These are phyloP conservation scores for Hypericum androsaemum DNA, from an alignment of 345 rosid species.

Conservation along the genomic window DNA sequence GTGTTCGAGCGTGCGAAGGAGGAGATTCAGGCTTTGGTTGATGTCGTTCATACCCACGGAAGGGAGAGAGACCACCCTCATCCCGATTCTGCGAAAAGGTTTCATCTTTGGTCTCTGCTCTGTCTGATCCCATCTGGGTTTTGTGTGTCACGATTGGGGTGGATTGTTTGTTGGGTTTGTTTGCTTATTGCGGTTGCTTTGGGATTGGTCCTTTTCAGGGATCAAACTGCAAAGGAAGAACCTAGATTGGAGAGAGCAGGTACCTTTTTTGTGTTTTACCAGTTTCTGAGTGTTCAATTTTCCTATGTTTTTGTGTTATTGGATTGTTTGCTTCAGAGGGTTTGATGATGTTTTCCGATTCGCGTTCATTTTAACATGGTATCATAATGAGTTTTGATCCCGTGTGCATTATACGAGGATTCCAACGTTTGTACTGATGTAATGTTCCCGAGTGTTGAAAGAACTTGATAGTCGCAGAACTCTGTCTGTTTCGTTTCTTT, in stretches of 20 bases:
- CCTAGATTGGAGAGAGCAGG: slow-evolving; percentile 30
- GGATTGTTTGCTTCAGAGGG: no score
- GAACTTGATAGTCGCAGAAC: no score
- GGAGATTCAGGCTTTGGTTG: slow-evolving; percentile 52
- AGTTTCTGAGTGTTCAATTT: background rate
- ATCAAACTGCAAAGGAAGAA: slow-evolving; percentile 18
- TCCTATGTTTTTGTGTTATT: no score
- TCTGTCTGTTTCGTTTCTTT: no score
- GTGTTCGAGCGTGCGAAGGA: slow-evolving; percentile 55
- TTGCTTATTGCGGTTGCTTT: background rate
- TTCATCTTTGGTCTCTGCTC: background rate
- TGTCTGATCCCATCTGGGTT: no score
- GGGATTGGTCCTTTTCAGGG: slow-evolving; percentile 25
- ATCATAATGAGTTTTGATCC: no score
- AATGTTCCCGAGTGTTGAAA: no score
- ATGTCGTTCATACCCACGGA: slow-evolving; percentile 28
- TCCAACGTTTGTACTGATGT: no score
- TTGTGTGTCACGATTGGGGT: background rate
- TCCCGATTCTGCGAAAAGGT: slow-evolving; percentile 20
- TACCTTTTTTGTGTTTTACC: slow-evolving; percentile 6
- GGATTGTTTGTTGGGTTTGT: background rate
- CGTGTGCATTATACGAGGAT: no score
- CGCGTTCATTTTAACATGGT: no score
- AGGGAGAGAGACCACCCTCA: slow-evolving; percentile 10
- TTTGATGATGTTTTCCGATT: no score